A percentile compares a stretch with the other conserved stretches of the same genome.
These are phyloP conservation scores for Venturia nashicola DNA, from an alignment of 2,329 filamentous ascomycete species.

Conservation along the genomic window DNA sequence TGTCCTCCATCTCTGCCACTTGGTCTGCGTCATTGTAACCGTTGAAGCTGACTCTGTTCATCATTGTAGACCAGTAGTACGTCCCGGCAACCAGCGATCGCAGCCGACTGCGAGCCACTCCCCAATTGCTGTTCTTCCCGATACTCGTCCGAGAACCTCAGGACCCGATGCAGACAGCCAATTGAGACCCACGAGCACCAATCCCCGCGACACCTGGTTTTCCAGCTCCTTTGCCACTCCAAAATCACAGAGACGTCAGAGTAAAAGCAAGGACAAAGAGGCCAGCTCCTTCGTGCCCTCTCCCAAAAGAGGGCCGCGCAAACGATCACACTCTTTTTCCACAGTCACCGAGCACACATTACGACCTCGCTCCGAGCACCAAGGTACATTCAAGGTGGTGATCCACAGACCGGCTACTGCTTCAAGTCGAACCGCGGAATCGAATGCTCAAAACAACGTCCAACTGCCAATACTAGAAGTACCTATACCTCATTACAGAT, in stretches of 20 bases:
- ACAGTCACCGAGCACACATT: slow-evolving; percentile 53
- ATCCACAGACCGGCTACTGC: slow-evolving; percentile 53
- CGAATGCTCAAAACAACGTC: not conserved
- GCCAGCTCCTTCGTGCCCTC: slow-evolving; percentile 11
- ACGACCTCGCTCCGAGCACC: slow-evolving; percentile 39
- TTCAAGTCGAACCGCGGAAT: slow-evolving; percentile 15
- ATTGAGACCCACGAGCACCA: slow-evolving; percentile 24
- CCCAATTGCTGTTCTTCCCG: slow-evolving; percentile 26
- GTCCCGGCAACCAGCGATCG: slow-evolving; percentile 13
- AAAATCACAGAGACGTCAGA: slow-evolving; percentile 13
- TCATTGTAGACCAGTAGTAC: slow-evolving; percentile 7
- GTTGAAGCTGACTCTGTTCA: slow-evolving; percentile 10
- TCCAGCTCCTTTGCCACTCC: slow-evolving; percentile 15
- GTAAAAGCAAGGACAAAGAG: not conserved
- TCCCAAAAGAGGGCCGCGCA: slow-evolving; percentile 17
- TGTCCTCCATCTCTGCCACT: not conserved
- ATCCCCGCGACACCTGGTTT: slow-evolving; percentile 21
- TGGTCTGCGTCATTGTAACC: slow-evolving; percentile 6
- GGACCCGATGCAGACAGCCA: slow-evolving; percentile 13
- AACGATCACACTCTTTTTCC: slow-evolving; percentile 62
- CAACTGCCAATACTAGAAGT: slow-evolving; percentile 52
- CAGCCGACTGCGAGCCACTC: slow-evolving; percentile 17
- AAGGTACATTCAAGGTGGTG: slow-evolving; percentile 64
- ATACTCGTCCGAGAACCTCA: slow-evolving; percentile 23
- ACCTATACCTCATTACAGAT: slow-evolving; percentile 69